Evolutionary conservation across 1,284 basidiomycete genomes (phyloP).

Genomic region (Heterobasidion parviporum): DNA sequence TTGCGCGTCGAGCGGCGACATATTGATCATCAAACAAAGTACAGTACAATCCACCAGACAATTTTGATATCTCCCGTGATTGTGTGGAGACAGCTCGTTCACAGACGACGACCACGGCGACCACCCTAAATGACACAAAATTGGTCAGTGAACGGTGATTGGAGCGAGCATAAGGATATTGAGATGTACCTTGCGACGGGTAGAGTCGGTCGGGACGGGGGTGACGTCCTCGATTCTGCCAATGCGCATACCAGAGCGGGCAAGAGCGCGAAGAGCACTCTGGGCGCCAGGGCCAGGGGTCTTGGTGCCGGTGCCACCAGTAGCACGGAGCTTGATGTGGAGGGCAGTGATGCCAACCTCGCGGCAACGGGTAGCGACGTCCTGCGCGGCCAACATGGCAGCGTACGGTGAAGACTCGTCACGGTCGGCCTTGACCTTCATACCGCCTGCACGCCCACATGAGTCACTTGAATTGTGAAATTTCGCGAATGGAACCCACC

Average conservation of each 20-base stretch:
- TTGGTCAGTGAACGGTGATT: slow-evolving; percentile 1
- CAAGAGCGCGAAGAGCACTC: slow-evolving; percentile 95
- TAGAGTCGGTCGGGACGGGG: slow-evolving; percentile 95
- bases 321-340: slow-evolving; percentile 96
- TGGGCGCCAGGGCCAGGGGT: slow-evolving; percentile 98
- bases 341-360: slow-evolving; percentile 98
- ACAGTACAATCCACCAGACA: slow-evolving; percentile 22
- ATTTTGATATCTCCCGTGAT: background rate
- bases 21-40: slow-evolving; percentile 30
- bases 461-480: background rate
- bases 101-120: slow-evolving; percentile 99
- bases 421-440: slow-evolving; percentile 99
- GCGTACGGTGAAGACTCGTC: slow-evolving; percentile 99
- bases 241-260: slow-evolving; percentile 97
- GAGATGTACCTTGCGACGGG: slow-evolving; percentile 79
- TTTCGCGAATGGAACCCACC: slow-evolving; percentile 40
- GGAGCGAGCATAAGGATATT: background rate
- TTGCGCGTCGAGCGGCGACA: slow-evolving; percentile 81
- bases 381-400: slow-evolving; percentile 99
- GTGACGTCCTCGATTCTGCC: slow-evolving; percentile 98
- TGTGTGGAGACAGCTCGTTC: slow-evolving; percentile 22
- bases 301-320: slow-evolving; percentile 98
- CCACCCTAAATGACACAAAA: slow-evolving; percentile 66
- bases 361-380: slow-evolving; percentile 93
- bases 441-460: slow-evolving; percentile 59